Conservation (phyloP, 805 yeast genomes). For the Sporopachydermia quercuum region DNA sequence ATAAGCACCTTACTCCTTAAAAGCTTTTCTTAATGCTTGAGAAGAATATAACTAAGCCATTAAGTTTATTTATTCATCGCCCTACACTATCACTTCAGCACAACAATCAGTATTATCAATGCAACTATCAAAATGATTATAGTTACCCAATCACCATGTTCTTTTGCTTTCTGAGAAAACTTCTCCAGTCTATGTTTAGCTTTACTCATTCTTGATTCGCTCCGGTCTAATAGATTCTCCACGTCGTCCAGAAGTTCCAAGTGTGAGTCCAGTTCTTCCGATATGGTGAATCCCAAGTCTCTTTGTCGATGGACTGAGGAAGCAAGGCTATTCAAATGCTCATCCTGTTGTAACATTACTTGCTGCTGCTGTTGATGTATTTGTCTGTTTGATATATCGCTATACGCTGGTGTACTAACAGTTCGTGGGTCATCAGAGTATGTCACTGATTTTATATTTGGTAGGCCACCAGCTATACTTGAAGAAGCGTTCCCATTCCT, state of each 20-base stretch:
- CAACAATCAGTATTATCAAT: slow-evolving; percentile 4
- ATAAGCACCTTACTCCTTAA: no score
- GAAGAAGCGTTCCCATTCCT: neutral
- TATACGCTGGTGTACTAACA: neutral
- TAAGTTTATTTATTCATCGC: no score
- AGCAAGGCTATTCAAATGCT: neutral
- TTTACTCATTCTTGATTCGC: slow-evolving; percentile 1
- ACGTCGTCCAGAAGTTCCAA: slow-evolving; percentile 1
- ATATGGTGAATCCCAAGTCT: slow-evolving; percentile 3
- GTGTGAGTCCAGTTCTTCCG: slow-evolving; percentile 3
- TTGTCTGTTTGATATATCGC: neutral
- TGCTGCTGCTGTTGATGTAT: slow-evolving; percentile 3
- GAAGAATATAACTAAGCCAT: no score
- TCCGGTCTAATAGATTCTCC: slow-evolving; percentile 1
- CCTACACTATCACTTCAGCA: slow-evolving; percentile 1
- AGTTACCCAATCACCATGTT: slow-evolving; percentile 3
- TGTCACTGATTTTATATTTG: neutral
- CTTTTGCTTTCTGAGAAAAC: slow-evolving; percentile 2
- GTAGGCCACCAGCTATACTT: no score
- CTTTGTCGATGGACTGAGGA: neutral
- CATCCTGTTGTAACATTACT: slow-evolving; percentile 1
- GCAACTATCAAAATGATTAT: neutral
- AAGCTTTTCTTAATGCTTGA: no score
- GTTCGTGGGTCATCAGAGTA: neutral
- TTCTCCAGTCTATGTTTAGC: slow-evolving; percentile 1